Evolutionary conservation across 306 rosid genomes (phyloP).

Genomic region (Corylus avellana): DNA sequence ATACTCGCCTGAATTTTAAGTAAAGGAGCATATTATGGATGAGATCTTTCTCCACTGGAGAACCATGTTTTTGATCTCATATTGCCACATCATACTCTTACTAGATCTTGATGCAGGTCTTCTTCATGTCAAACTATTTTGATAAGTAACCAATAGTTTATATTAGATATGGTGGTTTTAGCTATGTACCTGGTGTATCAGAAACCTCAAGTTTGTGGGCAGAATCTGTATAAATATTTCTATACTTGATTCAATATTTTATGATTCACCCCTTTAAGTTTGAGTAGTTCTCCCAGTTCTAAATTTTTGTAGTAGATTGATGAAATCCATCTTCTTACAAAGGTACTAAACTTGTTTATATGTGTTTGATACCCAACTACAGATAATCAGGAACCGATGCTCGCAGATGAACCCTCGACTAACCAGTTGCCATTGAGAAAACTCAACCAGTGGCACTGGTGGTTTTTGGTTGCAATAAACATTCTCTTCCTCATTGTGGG

Average conservation of each 20-base stretch:
- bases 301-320: background rate
- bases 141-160: background rate
- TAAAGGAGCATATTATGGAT: background rate
- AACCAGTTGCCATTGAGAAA: slow-evolving; percentile 34
- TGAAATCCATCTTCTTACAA: background rate
- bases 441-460: slow-evolving; percentile 82
- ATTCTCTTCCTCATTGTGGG: slow-evolving; percentile 68
- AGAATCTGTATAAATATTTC: background rate
- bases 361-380: slow-evolving; percentile 14
- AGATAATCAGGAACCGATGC: slow-evolving; percentile 63
- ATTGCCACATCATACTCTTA: background rate
- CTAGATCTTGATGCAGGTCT: background rate
- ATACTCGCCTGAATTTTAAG: background rate
- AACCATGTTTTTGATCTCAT: background rate
- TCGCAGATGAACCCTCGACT: slow-evolving; percentile 29
- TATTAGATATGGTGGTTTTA: background rate
- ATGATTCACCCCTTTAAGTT: background rate
- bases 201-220: background rate
- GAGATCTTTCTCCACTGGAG: background rate
- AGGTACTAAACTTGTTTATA: background rate
- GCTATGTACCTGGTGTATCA: background rate
- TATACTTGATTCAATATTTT: background rate
- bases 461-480: slow-evolving; percentile 71
- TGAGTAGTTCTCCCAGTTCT: background rate
- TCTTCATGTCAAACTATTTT: background rate